These are phyloP conservation scores for Dendrobium chrysotoxum DNA, from an alignment of 106 monocot genomes.

Conservation along the genomic window DNA sequence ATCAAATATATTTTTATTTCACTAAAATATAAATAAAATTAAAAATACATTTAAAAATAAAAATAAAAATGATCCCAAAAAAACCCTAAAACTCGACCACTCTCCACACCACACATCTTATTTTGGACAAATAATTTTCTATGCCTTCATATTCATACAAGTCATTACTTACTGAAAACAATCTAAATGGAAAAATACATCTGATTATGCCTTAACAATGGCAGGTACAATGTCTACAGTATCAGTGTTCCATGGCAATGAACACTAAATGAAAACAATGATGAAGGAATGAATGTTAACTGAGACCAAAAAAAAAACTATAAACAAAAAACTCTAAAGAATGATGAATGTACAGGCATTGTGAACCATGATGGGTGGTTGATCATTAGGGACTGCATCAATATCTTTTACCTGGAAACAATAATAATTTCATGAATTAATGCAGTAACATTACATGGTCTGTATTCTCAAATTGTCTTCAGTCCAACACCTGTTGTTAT, in stretches of 20 bases:
- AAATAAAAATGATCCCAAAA: too few relatives aligned
- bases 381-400: background rate
- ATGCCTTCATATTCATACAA: too few relatives aligned
- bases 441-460: background rate
- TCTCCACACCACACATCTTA: too few relatives aligned
- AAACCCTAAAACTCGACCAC: too few relatives aligned
- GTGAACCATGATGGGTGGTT: background rate
- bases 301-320: background rate
- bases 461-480: background rate
- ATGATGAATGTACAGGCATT: background rate
- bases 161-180: too few relatives aligned
- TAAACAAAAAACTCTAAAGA: background rate
- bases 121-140: too few relatives aligned
- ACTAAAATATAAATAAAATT: too few relatives aligned
- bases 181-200: too few relatives aligned
- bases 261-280: background rate
- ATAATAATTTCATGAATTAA: conserved; percentile 1
- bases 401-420: conserved; percentile 2
- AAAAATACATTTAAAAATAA: too few relatives aligned
- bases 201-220: too few relatives aligned
- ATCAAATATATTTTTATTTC: too few relatives aligned
- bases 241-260: background rate
- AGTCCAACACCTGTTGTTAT: background rate
- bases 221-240: background rate
- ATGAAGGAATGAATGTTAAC: background rate